Evolutionary conservation across 2,329 filamentous ascomycete species (phyloP), one percentile per base, ranked within the genome.

Genomic region (Cladosporium cucumerinum): DNA sequence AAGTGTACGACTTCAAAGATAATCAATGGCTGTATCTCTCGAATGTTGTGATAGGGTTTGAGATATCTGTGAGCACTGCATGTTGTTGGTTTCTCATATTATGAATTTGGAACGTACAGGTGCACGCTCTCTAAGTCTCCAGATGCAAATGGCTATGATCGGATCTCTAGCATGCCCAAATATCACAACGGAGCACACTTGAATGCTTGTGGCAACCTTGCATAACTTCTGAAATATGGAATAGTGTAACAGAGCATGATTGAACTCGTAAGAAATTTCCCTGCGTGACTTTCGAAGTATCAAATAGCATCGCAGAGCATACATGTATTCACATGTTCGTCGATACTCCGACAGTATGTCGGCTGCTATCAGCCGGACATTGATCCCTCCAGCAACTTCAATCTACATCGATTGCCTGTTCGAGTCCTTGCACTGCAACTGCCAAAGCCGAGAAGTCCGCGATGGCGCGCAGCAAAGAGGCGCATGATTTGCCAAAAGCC

Each of bases 401-500:
- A 21, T 6, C n/a, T 21, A 46, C 39, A 10, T 11, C n/a, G 2
- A 46, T 16, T 46, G n/a, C 39, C 39, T 46, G 8, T 46, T 23
- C 39, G 39, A 21, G 39, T 11, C 5, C n/a, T 2, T 46, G 39
- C 39, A 46, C 39, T 46, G n/a, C 39, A 23, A 21, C 39, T 46
- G 39, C n/a, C 39, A 46, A 43, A 21, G 39, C 39, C 39, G 39
- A 23, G 39, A 46, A 46, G n/a, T 46, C 39, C 39, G 36, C 5
- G 39, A 21, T 46, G 49, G 49, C 28, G 51, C 18, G 25, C 51
- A 54, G 25, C 18, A 10, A 5, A 54, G 26, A 28, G 51, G 51
- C 14, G 51, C 28, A 21, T 57, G 54, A 57, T 57, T 39, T 34
- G 54, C 30, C 32, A 57, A 57, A 57, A 57, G 54, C 32, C 54